Evolutionary conservation across 768 basidiomycete species (phyloP).

Genomic region (Hericium rajendrae): DNA sequence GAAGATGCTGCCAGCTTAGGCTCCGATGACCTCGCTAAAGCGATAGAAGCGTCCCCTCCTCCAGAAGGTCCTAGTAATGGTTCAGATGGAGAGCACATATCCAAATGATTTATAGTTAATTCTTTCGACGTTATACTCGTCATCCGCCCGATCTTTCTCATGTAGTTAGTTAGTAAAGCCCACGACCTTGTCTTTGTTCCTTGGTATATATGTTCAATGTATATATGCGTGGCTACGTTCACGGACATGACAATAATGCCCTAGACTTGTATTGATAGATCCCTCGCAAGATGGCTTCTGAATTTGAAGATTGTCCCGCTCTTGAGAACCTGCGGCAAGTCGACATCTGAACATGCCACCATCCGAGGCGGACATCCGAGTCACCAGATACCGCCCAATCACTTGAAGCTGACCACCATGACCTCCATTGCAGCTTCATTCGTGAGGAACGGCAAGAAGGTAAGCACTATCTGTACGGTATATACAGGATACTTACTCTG

Average conservation of each 20-base stretch:
- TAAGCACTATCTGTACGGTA: neutral
- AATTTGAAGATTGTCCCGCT: neutral
- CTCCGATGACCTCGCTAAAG: constrained; percentile 6
- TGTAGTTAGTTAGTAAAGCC: too few relatives aligned
- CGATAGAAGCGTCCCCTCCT: neutral
- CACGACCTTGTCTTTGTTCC: too few relatives aligned
- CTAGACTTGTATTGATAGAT: neutral
- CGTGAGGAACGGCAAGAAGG: constrained; percentile 11
- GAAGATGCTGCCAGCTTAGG: constrained; percentile 5
- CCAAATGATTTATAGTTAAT: too few relatives aligned
- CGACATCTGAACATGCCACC: neutral
- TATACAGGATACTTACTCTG: constrained; percentile 8
- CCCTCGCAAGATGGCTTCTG: neutral
- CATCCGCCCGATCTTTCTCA: too few relatives aligned
- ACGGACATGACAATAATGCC: neutral
- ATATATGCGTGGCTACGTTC: neutral
- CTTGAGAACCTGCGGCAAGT: neutral
- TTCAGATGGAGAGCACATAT: too few relatives aligned
- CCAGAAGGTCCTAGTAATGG: too few relatives aligned
- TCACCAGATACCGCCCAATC: neutral
- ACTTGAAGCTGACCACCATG: neutral
- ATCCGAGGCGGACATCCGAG: neutral
- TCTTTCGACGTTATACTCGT: too few relatives aligned
- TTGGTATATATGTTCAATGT: neutral
- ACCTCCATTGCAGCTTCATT: constrained; percentile 7